These are phyloP conservation scores for Ochetophila trinervis DNA, from an alignment of 306 rosid genomes.

Conservation along the genomic window DNA sequence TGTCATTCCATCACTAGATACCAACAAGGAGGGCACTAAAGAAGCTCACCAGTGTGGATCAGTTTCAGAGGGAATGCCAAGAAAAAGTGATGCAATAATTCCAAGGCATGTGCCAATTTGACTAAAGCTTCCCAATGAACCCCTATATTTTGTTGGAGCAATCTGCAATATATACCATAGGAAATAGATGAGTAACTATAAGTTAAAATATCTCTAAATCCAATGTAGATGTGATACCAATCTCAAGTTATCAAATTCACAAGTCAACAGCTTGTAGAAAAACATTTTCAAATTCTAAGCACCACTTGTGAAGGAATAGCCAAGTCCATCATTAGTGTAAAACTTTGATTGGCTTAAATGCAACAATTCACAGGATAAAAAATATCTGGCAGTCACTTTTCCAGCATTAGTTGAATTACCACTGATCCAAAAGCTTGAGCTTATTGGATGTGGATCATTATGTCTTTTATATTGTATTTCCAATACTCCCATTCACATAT, in stretches of 20 bases:
- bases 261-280: slow-evolving; percentile 5
- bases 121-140: slow-evolving; percentile 75
- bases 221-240: not conserved
- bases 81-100: slow-evolving; percentile 64
- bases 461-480: too few species aligned
- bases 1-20: slow-evolving; percentile 5
- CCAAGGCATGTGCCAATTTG: slow-evolving; percentile 95
- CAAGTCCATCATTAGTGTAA: not conserved
- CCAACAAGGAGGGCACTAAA: slow-evolving; percentile 21
- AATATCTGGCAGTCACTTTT: not conserved
- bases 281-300: not conserved
- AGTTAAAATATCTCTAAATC: slow-evolving; percentile 11
- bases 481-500: too few species aligned
- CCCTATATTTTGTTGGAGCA: slow-evolving; percentile 86
- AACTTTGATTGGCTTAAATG: not conserved
- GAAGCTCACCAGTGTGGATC: slow-evolving; percentile 79
- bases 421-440: too few species aligned
- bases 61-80: slow-evolving; percentile 68
- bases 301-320: not conserved
- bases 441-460: too few species aligned
- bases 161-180: slow-evolving; percentile 43
- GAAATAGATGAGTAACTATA: slow-evolving; percentile 15
- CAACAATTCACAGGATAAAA: not conserved
- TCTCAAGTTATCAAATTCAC: not conserved
- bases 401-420: too few species aligned